Conservation (phyloP, 257 asterid species). For the Striga asiatica region DNA sequence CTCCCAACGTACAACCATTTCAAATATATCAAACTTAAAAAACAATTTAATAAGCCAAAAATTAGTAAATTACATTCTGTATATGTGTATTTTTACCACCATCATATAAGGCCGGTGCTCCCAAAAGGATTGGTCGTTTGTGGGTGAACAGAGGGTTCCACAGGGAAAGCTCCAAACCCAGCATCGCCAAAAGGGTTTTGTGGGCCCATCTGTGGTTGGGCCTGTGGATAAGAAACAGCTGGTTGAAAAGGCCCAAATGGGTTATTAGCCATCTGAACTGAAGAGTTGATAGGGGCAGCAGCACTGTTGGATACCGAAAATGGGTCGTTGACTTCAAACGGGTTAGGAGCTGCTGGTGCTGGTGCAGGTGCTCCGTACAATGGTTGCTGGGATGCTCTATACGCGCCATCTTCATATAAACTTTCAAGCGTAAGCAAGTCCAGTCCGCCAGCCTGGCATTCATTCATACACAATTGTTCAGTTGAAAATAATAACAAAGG, state of each 20-base stretch:
- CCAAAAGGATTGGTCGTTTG: slow-evolving; percentile 76
- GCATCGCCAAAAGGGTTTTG: slow-evolving; percentile 73
- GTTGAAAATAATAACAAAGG: neutral
- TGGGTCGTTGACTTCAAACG: slow-evolving; percentile 67
- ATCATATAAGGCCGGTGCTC: slow-evolving; percentile 45
- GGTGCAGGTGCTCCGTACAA: slow-evolving; percentile 59
- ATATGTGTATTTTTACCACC: neutral
- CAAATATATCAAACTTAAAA: slow-evolving; percentile 19
- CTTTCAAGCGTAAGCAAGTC: slow-evolving; percentile 70
- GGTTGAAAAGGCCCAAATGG: slow-evolving; percentile 71
- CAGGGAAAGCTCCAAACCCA: slow-evolving; percentile 50
- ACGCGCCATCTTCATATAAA: slow-evolving; percentile 69
- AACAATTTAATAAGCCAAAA: slow-evolving; percentile 1
- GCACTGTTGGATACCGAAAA: slow-evolving; percentile 43
- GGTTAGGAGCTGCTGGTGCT: slow-evolving; percentile 63
- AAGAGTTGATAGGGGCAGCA: slow-evolving; percentile 37
- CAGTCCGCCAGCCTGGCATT: slow-evolving; percentile 75
- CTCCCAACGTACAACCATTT: slow-evolving; percentile 13
- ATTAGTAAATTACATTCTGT: slow-evolving; percentile 19
- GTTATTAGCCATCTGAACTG: slow-evolving; percentile 22
- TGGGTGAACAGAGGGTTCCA: slow-evolving; percentile 30
- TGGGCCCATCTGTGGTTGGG: slow-evolving; percentile 38
- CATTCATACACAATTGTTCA: neutral
- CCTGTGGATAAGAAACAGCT: slow-evolving; percentile 49
- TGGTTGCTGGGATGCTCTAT: slow-evolving; percentile 76